phyloP scores from a whole-genome alignment of 208 protist genomes.

The Trypanosoma cruzi region DNA sequence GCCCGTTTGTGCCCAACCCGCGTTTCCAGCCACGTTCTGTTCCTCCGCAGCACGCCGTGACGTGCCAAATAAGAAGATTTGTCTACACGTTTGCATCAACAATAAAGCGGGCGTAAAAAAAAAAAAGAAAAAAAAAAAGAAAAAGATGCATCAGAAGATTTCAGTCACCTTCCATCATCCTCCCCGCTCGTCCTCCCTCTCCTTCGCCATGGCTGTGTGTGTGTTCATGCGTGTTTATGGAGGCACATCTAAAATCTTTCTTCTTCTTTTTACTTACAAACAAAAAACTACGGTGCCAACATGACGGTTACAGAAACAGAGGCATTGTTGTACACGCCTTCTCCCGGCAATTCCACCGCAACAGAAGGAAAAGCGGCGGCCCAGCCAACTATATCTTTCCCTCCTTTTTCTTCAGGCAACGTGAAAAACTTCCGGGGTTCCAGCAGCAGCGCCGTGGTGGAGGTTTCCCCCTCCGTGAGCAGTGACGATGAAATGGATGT shows the following conservation, averaged over 20 bases:
- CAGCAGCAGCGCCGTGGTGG: conserved; percentile 19
- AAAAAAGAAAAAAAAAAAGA: neutral
- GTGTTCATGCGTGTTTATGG: neutral
- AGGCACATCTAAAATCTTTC: neutral
- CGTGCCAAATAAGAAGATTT: neutral
- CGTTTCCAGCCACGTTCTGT: neutral
- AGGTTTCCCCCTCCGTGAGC: neutral
- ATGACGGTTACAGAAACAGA: conserved; percentile 28
- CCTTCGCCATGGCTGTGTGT: neutral
- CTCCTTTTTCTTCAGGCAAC: conserved; percentile 29
- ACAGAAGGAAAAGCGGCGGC: conserved; percentile 37
- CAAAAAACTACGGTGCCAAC: conserved; percentile 26
- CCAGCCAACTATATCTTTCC: conserved; percentile 56
- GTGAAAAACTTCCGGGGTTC: conserved; percentile 35
- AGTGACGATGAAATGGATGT: neutral
- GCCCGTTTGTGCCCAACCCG: neutral
- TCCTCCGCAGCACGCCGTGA: neutral
- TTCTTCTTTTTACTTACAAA: no score
- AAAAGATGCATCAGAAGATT: neutral
- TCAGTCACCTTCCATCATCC: neutral
- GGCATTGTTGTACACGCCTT: conserved; percentile 30
- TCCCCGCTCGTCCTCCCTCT: neutral
- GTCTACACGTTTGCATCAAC: neutral
- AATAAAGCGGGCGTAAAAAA: neutral
- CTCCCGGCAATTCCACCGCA: conserved; percentile 39